Conservation (phyloP, 2,329 filamentous ascomycete species). For the Raffaelea arxii region DNA sequence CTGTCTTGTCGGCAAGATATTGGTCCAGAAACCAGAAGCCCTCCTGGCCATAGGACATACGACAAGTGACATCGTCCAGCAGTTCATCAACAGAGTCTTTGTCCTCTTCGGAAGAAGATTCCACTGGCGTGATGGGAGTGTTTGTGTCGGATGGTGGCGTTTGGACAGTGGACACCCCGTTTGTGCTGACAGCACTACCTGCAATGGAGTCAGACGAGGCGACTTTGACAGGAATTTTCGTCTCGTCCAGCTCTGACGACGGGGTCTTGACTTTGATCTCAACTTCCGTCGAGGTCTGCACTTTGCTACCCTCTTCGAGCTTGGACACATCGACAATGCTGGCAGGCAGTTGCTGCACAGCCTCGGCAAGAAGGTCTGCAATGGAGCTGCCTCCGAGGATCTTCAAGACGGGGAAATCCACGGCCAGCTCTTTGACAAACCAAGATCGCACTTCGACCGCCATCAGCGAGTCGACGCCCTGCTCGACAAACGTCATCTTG, state of each 20-base stretch:
- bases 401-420: constrained; percentile 36
- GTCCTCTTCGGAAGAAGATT: not conserved
- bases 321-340: not conserved
- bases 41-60: constrained; percentile 2
- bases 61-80: not conserved
- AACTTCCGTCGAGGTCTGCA: not conserved
- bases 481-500: constrained; percentile 4
- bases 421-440: constrained; percentile 33
- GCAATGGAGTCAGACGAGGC: too few relatives aligned
- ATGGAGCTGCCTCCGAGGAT: constrained; percentile 25
- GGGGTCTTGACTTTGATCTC: too few relatives aligned
- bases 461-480: constrained; percentile 20
- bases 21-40: constrained; percentile 28
- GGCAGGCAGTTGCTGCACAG: not conserved
- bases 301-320: not conserved
- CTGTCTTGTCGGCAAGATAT: constrained; percentile 24
- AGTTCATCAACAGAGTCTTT: not conserved
- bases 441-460: constrained; percentile 32
- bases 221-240: too few relatives aligned
- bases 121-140: not conserved
- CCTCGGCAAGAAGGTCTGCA: not conserved
- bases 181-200: too few relatives aligned
- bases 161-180: too few relatives aligned
- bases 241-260: too few relatives aligned
- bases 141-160: not conserved